A percentile compares a stretch with the other conserved stretches of the same genome.
These are phyloP conservation scores for Clitoria ternatea DNA, from an alignment of 306 rosid genomes.

Conservation along the genomic window DNA sequence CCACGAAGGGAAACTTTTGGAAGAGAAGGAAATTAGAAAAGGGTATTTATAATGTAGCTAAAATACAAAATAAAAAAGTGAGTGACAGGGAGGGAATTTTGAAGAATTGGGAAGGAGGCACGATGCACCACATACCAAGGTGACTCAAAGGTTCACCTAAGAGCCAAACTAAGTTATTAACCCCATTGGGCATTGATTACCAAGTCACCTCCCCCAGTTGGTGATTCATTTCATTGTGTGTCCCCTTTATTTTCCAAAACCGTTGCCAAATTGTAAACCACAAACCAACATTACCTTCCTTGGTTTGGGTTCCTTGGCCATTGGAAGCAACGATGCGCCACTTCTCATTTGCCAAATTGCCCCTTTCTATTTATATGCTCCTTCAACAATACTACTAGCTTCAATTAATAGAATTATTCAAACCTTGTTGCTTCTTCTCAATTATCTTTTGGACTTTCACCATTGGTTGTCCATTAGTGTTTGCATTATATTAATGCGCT, in stretches of 20 bases:
- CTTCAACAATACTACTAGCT: not conserved
- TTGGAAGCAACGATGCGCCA: constrained; percentile 64
- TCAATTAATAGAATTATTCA: not conserved
- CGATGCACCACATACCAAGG: constrained; percentile 24
- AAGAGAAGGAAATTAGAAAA: not conserved
- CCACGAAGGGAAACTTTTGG: not conserved
- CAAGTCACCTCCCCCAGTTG: constrained; percentile 43
- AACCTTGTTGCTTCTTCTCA: not conserved
- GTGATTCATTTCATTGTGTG: not conserved
- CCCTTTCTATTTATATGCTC: not conserved
- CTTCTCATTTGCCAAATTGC: constrained; percentile 33
- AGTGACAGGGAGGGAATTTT: constrained; percentile 10
- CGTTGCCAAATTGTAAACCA: constrained; percentile 24
- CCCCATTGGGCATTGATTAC: constrained; percentile 26
- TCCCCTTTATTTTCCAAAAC: not conserved
- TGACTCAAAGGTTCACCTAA: constrained; percentile 68
- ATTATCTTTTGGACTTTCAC: not conserved
- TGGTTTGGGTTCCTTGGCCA: constrained; percentile 39
- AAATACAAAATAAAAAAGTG: constrained; percentile 20
- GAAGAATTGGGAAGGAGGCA: not conserved
- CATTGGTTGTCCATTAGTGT: not conserved
- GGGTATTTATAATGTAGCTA: not conserved
- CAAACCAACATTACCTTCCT: not conserved
- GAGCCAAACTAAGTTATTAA: constrained; percentile 40
- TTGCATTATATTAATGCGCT: not conserved